Evolutionary conservation across 108 stramenopile species (phyloP), one percentile per base, ranked within the genome.

Genomic region (Pseudonitzschia pungens): DNA sequence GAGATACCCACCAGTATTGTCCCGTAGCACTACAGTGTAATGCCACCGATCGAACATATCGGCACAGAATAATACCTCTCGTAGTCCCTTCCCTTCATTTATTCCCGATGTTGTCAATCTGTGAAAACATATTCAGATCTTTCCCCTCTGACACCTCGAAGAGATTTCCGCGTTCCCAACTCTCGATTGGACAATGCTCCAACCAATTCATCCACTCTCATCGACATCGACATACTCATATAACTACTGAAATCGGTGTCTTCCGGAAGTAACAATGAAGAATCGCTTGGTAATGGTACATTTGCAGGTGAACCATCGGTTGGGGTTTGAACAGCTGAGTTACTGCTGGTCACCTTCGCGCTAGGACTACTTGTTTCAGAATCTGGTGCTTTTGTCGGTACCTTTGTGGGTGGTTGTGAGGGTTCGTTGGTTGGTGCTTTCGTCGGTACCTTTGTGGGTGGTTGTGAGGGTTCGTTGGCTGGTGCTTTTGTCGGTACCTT

Each of bases 161-260:
- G 33, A 62, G 32, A 10, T 21, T 33, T 62, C 33, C 64, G 41
- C 15, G 12, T 16, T 65, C 36, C 4, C 7, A 65, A 16, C 21
- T 43, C 41, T 40, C 64, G 45, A 48, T 48, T 48, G 45, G 3
- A 2, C 45, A 18, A 48, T 18, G 14, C 45, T 48, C 18, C 45
- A 12, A 4, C 9, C 5, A 48, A 48, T 14, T 18, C 16, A 48
- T 48, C 14, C 6, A 2, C 36, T 5, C 6, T 36, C 69, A 71
- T 70, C 0, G 33, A 28, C 77, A 78, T 78, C 2, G 68, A 69
- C 78, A 79, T 79, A 27, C 70, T 71, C 77, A 78, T 78, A 33
- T 57, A 71, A 33, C 65, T 32, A 22, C 1, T 18, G 14, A 48
- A 14, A 18, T 48, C 45, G 14, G 14, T 48, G 45, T 48, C 45